These are phyloP conservation scores for Lichtheimia hyalospora DNA, from an alignment of 371 early-diverging fungal genomes.

Conservation along the genomic window DNA sequence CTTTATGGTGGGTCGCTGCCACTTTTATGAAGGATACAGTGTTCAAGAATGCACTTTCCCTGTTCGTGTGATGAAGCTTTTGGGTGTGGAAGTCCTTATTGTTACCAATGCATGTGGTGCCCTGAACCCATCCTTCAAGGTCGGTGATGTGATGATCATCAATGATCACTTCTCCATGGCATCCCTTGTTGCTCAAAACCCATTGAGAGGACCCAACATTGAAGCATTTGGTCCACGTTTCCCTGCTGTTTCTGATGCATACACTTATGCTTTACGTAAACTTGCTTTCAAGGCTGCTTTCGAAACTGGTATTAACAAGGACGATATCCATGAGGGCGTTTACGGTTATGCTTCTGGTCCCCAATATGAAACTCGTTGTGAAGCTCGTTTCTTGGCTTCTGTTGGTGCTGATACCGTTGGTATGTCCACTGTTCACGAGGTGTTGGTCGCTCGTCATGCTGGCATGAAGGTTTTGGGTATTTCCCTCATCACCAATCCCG, in stretches of 20 bases:
- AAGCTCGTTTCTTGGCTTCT: slow-evolving; percentile 74
- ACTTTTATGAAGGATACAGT: slow-evolving; percentile 86
- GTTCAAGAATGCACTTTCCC: slow-evolving; percentile 82
- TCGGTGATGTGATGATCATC: slow-evolving; percentile 89
- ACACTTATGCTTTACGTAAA: slow-evolving; percentile 80
- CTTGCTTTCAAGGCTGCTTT: slow-evolving; percentile 64
- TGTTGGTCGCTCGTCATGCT: slow-evolving; percentile 90
- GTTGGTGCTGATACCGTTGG: slow-evolving; percentile 91
- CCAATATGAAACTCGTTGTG: slow-evolving; percentile 88
- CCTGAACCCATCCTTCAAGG: slow-evolving; percentile 75
- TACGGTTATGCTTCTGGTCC: slow-evolving; percentile 92
- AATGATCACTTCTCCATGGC: slow-evolving; percentile 90
- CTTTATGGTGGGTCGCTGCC: slow-evolving; percentile 89
- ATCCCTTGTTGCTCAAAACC: slow-evolving; percentile 76
- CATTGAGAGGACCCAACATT: slow-evolving; percentile 87
- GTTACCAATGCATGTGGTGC: slow-evolving; percentile 95
- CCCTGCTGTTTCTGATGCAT: slow-evolving; percentile 89
- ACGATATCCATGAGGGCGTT: slow-evolving; percentile 75
- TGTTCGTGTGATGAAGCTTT: slow-evolving; percentile 82
- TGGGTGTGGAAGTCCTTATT: slow-evolving; percentile 79
- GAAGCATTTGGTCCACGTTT: slow-evolving; percentile 89
- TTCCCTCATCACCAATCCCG: slow-evolving; percentile 85
- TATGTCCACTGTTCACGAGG: slow-evolving; percentile 96
- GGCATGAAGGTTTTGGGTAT: slow-evolving; percentile 88
- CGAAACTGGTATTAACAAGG: slow-evolving; percentile 49